Evolutionary conservation across 306 rosid species (phyloP).

Genomic region (Dryas drummondii): DNA sequence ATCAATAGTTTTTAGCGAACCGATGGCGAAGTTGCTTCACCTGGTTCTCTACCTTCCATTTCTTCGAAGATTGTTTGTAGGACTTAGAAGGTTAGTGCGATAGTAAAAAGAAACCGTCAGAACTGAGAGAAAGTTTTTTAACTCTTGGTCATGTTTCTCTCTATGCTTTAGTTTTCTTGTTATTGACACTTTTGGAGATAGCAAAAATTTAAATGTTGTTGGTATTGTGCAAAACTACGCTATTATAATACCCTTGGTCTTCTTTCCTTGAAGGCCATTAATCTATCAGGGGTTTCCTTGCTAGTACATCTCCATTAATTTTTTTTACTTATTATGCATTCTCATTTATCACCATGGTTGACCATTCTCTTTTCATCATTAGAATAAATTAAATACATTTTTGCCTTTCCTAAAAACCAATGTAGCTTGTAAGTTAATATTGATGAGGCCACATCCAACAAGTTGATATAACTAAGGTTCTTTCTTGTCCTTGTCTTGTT

Average conservation of each 20-base stretch:
- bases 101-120: conserved; percentile 74
- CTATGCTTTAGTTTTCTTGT: neutral
- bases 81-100: conserved; percentile 37
- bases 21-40: conserved; percentile 63
- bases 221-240: conserved; percentile 2
- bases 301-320: too few species aligned
- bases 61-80: conserved; percentile 49
- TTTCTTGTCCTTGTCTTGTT: neutral
- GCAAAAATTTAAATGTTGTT: neutral
- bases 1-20: neutral
- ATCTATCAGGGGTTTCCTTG: too few species aligned
- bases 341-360: conserved; percentile 3
- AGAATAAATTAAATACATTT: neutral
- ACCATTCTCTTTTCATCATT: neutral
- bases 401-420: neutral
- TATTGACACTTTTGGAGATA: neutral
- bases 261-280: too few species aligned
- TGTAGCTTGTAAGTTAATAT: neutral
- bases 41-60: conserved; percentile 48
- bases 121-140: conserved; percentile 48
- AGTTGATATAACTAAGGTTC: neutral
- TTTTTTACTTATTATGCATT: neutral
- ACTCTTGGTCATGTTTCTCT: neutral
- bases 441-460: neutral
- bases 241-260: too few species aligned